Percentiles rank a stretch among this genome's conserved stretches.
Conservation (phyloP, 371 early-diverging fungal species). For the Mucor indicus region DNA sequence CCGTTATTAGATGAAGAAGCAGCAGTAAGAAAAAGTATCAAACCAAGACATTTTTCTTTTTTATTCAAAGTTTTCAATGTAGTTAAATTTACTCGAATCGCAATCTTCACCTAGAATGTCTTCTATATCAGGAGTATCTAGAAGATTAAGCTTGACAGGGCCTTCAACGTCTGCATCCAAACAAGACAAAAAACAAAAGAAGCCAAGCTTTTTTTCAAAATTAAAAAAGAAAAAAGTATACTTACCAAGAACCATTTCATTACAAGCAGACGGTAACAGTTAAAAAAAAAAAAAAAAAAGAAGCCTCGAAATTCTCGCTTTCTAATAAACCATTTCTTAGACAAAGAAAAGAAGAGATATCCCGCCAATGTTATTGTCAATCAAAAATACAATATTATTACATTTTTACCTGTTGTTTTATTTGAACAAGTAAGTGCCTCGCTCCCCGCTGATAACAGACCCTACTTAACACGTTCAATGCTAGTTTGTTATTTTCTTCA, state of each 20-base stretch:
- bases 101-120: not conserved
- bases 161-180: not conserved
- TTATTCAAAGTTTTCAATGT: not conserved
- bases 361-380: constrained; percentile 91
- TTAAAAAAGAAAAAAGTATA: constrained; percentile 22
- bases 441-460: too few species aligned
- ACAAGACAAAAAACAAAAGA: constrained; percentile 1
- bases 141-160: not conserved
- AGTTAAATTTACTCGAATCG: constrained; percentile 5
- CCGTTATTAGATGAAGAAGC: constrained; percentile 46
- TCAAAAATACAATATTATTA: constrained; percentile 93
- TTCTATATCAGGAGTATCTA: not conserved
- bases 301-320: not conserved
- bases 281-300: not conserved
- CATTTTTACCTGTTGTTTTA: constrained; percentile 91
- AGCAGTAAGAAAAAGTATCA: constrained; percentile 21
- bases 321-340: constrained; percentile 18
- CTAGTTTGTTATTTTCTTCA: constrained; percentile 96
- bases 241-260: constrained; percentile 30
- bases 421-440: constrained; percentile 80
- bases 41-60: not conserved
- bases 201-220: constrained; percentile 9
- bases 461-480: too few species aligned
- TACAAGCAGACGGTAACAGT: constrained; percentile 28
- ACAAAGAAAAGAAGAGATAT: constrained; percentile 57